Evolutionary conservation across 2,329 filamentous ascomycete genomes (phyloP).

Genomic region (Rutstroemia sydowiana): DNA sequence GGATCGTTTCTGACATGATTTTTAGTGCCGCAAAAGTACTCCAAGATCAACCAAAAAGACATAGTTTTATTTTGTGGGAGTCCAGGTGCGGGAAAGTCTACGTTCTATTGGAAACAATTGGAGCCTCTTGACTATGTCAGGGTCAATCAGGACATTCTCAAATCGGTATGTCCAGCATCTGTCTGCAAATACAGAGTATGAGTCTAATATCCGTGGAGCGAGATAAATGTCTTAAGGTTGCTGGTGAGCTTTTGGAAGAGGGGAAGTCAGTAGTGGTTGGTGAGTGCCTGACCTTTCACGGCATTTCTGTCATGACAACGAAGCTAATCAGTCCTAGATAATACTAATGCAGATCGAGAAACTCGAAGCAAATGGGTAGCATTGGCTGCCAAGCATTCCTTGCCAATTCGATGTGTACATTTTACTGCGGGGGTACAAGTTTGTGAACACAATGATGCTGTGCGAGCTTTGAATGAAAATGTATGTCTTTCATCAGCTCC

Average conservation of each 20-base stretch:
- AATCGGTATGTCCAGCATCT: constrained; percentile 45
- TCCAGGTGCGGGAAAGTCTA: constrained; percentile 86
- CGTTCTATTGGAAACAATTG: constrained; percentile 75
- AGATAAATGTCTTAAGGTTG: constrained; percentile 65
- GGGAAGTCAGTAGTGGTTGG: constrained; percentile 70
- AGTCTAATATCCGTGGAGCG: constrained; percentile 30
- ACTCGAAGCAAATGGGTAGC: constrained; percentile 72
- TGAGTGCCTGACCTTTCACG: constrained; percentile 37
- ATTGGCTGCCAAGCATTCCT: constrained; percentile 59
- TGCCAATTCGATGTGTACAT: constrained; percentile 78
- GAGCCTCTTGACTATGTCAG: constrained; percentile 73
- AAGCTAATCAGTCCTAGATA: constrained; percentile 51
- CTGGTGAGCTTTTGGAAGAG: constrained; percentile 54
- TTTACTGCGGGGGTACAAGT: constrained; percentile 62
- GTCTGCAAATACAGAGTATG: constrained; percentile 1
- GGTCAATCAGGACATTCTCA: constrained; percentile 85
- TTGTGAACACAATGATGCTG: constrained; percentile 79
- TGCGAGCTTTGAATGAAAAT: constrained; percentile 57
- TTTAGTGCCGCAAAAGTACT: constrained; percentile 23
- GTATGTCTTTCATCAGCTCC: constrained; percentile 19
- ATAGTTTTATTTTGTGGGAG: constrained; percentile 82
- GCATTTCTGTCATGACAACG: constrained; percentile 5
- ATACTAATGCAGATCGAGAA: constrained; percentile 83
- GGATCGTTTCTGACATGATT: constrained; percentile 12
- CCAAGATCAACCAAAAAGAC: constrained; percentile 60